Conservation (phyloP, 1,139 yeast genomes). For the Geotrichum phurueaensis region DNA sequence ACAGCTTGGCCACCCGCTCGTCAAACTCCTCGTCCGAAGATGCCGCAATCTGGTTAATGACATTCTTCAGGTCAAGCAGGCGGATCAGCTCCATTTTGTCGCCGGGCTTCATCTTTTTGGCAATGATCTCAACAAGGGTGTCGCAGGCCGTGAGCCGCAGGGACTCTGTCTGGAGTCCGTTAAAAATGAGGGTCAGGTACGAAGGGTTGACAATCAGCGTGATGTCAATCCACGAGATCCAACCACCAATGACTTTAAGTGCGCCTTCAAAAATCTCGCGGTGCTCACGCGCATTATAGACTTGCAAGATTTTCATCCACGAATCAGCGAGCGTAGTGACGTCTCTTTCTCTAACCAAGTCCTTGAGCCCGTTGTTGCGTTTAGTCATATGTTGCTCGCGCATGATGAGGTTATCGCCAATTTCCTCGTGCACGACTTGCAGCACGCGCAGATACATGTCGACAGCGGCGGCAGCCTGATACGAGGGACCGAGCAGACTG, state of each 20-base stretch:
- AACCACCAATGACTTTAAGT: slow-evolving; percentile 70
- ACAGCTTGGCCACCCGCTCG: slow-evolving; percentile 69
- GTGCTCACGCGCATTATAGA: slow-evolving; percentile 27
- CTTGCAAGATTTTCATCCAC: slow-evolving; percentile 59
- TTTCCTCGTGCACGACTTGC: slow-evolving; percentile 75
- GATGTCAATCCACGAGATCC: slow-evolving; percentile 93
- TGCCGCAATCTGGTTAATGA: slow-evolving; percentile 39
- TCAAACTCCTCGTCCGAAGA: slow-evolving; percentile 59
- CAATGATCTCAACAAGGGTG: slow-evolving; percentile 71
- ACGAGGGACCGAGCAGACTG: slow-evolving; percentile 29
- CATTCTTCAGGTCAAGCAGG: slow-evolving; percentile 57
- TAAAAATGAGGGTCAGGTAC: slow-evolving; percentile 57
- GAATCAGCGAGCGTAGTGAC: slow-evolving; percentile 58
- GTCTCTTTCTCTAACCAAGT: slow-evolving; percentile 69
- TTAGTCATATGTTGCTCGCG: slow-evolving; percentile 55
- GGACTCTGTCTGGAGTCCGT: slow-evolving; percentile 42
- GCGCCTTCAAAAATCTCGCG: slow-evolving; percentile 50
- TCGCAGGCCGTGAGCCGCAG: slow-evolving; percentile 56
- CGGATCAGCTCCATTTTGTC: slow-evolving; percentile 73
- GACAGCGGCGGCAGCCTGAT: slow-evolving; percentile 44
- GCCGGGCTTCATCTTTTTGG: slow-evolving; percentile 87
- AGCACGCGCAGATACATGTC: slow-evolving; percentile 75
- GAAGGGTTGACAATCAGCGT: slow-evolving; percentile 64
- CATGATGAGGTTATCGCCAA: slow-evolving; percentile 82
- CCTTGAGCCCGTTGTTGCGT: slow-evolving; percentile 69